phyloP scores from a whole-genome alignment of 768 basidiomycete species.

The Collybia sordida region DNA sequence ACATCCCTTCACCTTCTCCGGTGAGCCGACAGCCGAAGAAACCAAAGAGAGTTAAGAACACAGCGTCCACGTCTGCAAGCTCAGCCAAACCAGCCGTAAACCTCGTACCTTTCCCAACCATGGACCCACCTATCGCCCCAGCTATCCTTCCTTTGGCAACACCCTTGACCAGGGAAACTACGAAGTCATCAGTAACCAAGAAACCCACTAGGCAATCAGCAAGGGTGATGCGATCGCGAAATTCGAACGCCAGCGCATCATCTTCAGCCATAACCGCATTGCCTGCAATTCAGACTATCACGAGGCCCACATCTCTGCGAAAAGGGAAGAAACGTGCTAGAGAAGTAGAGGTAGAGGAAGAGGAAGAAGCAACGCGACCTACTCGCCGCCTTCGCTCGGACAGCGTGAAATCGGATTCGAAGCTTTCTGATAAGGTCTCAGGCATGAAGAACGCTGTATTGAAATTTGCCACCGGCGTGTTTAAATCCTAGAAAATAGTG shows the following conservation, averaged over 20 bases:
- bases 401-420: not conserved
- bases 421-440: not conserved
- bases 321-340: constrained; percentile 8
- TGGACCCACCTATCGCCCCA: not conserved
- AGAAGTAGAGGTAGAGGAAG: not conserved
- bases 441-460: constrained; percentile 3
- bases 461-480: not conserved
- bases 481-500: not conserved
- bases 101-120: not conserved
- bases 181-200: not conserved
- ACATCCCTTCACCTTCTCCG: not conserved
- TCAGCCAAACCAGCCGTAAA: not conserved
- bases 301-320: not conserved
- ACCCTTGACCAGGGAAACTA: not conserved
- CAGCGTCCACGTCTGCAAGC: not conserved
- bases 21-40: not conserved
- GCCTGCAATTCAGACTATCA: not conserved
- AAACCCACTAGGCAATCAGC: not conserved
- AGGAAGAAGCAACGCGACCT: constrained; percentile 1
- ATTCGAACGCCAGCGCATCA: not conserved
- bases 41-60: not conserved
- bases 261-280: not conserved
- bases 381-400: not conserved
- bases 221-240: not conserved
- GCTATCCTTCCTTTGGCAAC: not conserved